These are phyloP conservation scores for Spinellus fusiger DNA, from an alignment of 192 early-diverging fungal genomes.

Conservation along the genomic window DNA sequence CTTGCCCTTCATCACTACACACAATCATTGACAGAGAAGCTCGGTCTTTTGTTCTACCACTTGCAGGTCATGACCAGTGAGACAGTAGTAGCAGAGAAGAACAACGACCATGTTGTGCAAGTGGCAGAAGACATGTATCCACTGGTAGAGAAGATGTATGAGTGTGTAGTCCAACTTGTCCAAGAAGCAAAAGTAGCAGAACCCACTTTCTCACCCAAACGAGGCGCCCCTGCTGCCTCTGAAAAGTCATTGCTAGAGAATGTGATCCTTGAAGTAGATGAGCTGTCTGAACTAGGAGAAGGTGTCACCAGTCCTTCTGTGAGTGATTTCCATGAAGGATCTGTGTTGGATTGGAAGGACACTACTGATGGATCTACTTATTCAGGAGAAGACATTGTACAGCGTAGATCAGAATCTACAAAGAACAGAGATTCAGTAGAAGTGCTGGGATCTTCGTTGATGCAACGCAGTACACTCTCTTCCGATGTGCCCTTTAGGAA, in stretches of 20 bases:
- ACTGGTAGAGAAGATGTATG: conserved; percentile 13
- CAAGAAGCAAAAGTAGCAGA: background rate
- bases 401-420: background rate
- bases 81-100: background rate
- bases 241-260: background rate
- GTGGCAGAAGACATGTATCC: background rate
- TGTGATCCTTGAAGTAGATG: background rate
- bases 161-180: conserved; percentile 4
- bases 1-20: background rate
- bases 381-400: background rate
- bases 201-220: background rate
- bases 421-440: background rate
- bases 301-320: background rate
- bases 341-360: too few relatives aligned
- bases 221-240: background rate
- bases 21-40: background rate
- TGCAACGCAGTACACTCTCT: background rate
- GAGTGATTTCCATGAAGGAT: background rate
- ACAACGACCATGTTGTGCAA: background rate
- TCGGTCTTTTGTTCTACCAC: conserved; percentile 14
- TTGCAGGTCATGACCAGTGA: conserved; percentile 7
- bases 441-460: background rate
- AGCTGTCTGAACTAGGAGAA: background rate
- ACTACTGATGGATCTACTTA: too few relatives aligned
- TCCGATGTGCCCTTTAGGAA: background rate